A percentile compares a stretch with the other conserved stretches of the same genome.
These are phyloP conservation scores for Podochytrium sp. DNA, from an alignment of 192 early-diverging fungal genomes.

Conservation along the genomic window DNA sequence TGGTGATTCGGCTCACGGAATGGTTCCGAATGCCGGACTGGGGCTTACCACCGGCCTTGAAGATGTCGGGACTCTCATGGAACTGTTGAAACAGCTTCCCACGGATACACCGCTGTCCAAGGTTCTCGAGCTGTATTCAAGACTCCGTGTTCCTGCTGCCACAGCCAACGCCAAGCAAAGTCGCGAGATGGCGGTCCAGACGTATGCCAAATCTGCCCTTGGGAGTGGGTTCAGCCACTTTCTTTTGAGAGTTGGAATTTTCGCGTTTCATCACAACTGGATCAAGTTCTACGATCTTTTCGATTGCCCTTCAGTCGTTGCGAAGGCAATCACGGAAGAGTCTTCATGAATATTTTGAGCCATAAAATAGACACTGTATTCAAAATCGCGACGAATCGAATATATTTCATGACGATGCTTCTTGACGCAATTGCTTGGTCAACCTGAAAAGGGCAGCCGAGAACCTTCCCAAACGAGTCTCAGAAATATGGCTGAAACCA, in stretches of 20 bases:
- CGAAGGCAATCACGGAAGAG: too few species aligned
- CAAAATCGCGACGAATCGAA: too few species aligned
- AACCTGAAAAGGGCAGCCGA: too few species aligned
- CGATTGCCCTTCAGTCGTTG: too few species aligned
- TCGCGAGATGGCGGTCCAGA: constrained; percentile 17
- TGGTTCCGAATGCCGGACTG: constrained; percentile 35
- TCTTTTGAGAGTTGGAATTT: neutral
- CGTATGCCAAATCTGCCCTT: neutral
- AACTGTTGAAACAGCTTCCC: constrained; percentile 12
- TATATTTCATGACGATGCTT: too few species aligned
- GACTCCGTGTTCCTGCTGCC: constrained; percentile 2
- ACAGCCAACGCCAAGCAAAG: neutral
- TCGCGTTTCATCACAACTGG: neutral
- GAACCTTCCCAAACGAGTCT: too few species aligned
- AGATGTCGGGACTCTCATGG: constrained; percentile 31
- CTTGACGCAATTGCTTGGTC: too few species aligned
- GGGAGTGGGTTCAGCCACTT: neutral
- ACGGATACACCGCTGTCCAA: neutral
- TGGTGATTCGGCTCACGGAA: constrained; percentile 37
- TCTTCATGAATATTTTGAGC: too few species aligned
- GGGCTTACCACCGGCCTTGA: constrained; percentile 32
- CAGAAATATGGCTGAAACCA: too few species aligned
- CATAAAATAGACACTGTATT: too few species aligned
- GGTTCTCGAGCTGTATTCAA: constrained; percentile 5
- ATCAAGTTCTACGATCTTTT: too few species aligned